A percentile compares a stretch with the other conserved stretches of the same genome.
Evolutionary conservation across 495 filamentous ascomycete genomes (phyloP).

Genomic region (Bryoglossum gracile): DNA sequence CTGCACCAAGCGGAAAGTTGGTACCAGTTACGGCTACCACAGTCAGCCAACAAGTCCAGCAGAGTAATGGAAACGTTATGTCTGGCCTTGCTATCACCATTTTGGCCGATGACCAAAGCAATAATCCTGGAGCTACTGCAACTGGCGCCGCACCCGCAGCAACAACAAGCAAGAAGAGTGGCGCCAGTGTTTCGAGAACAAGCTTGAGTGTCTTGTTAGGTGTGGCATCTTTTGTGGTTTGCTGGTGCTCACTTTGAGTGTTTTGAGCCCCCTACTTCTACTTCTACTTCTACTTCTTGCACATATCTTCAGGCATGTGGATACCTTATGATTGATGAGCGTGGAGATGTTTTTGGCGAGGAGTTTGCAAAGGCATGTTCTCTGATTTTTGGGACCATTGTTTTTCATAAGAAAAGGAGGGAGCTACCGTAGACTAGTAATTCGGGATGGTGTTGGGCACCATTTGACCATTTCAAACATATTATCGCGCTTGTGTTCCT

Average conservation of each 20-base stretch:
- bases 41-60: slow-evolving; percentile 48
- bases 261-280: background rate
- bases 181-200: background rate
- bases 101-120: slow-evolving; percentile 43
- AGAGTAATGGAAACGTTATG: slow-evolving; percentile 45
- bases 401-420: too few species aligned
- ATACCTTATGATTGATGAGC: slow-evolving; percentile 7
- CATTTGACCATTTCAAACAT: too few species aligned
- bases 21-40: slow-evolving; percentile 47
- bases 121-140: slow-evolving; percentile 38
- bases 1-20: slow-evolving; percentile 43
- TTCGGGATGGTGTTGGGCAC: too few species aligned
- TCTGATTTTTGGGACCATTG: too few species aligned
- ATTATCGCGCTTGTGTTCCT: too few species aligned
- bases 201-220: slow-evolving; percentile 7
- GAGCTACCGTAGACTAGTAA: too few species aligned
- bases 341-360: background rate
- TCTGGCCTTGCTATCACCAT: slow-evolving; percentile 45
- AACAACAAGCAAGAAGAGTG: slow-evolving; percentile 20
- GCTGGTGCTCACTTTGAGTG: background rate
- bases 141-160: slow-evolving; percentile 12
- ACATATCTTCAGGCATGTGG: slow-evolving; percentile 1
- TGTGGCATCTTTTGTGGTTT: background rate
- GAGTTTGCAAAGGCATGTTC: too few species aligned
- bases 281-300: background rate